phyloP scores from a whole-genome alignment of 768 basidiomycete genomes.

The Rhodotorula taiwanensis region DNA sequence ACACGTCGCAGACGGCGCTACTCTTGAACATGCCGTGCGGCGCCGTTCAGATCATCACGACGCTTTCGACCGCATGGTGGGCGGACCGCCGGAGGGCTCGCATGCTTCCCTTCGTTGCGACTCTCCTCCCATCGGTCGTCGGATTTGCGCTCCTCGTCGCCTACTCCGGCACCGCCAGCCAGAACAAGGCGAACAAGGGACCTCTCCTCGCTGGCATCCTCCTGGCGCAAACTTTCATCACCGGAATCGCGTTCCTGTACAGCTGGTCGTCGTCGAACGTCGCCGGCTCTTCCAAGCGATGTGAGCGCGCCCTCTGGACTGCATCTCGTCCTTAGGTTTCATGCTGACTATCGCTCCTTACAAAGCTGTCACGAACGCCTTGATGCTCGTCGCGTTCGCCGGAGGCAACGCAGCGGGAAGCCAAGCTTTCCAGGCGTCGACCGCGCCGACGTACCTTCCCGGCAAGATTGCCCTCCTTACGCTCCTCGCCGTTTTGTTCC shows the following conservation, averaged over 20 bases:
- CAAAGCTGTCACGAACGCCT: constrained; percentile 15
- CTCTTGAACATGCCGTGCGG: constrained; percentile 59
- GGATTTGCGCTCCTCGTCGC: constrained; percentile 57
- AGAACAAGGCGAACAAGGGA: constrained; percentile 49
- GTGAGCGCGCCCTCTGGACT: too few species aligned
- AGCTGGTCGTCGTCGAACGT: constrained; percentile 48
- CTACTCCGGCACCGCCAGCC: constrained; percentile 44
- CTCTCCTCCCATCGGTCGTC: constrained; percentile 49
- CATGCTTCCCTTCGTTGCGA: constrained; percentile 17
- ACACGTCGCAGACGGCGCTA: constrained; percentile 57
- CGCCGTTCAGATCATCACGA: constrained; percentile 51
- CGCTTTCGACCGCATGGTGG: constrained; percentile 44
- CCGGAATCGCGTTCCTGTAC: constrained; percentile 55
- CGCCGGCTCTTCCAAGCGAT: neutral
- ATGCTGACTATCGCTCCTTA: neutral
- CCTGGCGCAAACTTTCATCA: constrained; percentile 52
- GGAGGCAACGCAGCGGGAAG: constrained; percentile 60
- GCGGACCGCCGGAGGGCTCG: constrained; percentile 11
- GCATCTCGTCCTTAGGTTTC: too few species aligned
- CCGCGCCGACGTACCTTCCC: constrained; percentile 54
- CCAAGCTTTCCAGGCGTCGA: constrained; percentile 59
- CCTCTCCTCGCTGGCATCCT: constrained; percentile 54
- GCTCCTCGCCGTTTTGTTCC: constrained; percentile 53
- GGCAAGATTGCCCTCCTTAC: constrained; percentile 64
- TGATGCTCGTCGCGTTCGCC: constrained; percentile 20